Percentiles rank a stretch among this genome's conserved stretches.
phyloP scores from a whole-genome alignment of 306 rosid genomes.

The Myrica gale region DNA sequence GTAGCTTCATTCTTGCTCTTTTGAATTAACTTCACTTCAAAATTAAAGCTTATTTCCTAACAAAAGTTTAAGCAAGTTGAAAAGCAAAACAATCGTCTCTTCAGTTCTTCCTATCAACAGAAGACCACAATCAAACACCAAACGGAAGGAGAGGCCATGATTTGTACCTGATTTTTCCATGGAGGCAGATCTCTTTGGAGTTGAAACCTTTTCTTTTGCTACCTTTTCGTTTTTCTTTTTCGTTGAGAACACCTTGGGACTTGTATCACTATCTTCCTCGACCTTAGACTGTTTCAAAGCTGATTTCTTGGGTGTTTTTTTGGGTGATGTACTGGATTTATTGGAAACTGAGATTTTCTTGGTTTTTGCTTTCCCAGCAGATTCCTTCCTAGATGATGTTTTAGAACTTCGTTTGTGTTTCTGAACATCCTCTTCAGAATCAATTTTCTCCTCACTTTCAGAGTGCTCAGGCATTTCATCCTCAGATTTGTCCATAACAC shows the following conservation, averaged over 20 bases:
- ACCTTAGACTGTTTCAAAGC: slow-evolving; percentile 40
- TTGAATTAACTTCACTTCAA: neutral
- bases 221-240: slow-evolving; percentile 63
- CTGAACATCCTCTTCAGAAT: slow-evolving; percentile 60
- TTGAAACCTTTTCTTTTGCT: slow-evolving; percentile 43
- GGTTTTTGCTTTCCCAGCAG: slow-evolving; percentile 50
- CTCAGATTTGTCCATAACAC: slow-evolving; percentile 64
- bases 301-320: slow-evolving; percentile 53
- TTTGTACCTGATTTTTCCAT: slow-evolving; percentile 75
- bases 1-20: neutral
- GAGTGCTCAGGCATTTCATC: slow-evolving; percentile 64
- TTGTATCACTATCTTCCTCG: slow-evolving; percentile 58
- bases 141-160: slow-evolving; percentile 15
- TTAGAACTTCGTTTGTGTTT: slow-evolving; percentile 41
- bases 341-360: slow-evolving; percentile 43
- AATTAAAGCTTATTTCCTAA: neutral
- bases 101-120: neutral
- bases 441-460: slow-evolving; percentile 65
- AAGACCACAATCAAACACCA: slow-evolving; percentile 1
- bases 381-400: slow-evolving; percentile 53
- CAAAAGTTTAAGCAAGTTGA: slow-evolving; percentile 5
- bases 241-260: slow-evolving; percentile 86
- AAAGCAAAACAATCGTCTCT: slow-evolving; percentile 4
- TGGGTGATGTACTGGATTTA: slow-evolving; percentile 53
- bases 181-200: slow-evolving; percentile 51